Evolutionary conservation across 2,329 filamentous ascomycete genomes (phyloP).

Genomic region (Cladosporium sp.): DNA sequence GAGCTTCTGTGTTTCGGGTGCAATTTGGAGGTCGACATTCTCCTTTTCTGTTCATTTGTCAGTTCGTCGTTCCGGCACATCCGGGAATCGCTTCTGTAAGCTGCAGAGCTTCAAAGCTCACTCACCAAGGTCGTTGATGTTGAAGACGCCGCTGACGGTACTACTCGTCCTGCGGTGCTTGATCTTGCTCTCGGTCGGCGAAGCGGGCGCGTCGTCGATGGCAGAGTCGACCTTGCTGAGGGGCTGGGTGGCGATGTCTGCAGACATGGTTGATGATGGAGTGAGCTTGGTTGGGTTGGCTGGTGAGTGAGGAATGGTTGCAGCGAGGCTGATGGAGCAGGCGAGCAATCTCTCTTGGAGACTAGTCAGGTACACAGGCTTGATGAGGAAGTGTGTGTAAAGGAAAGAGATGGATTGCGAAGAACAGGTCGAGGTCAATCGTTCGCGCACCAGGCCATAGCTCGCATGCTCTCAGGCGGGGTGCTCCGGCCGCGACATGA

Average conservation of each 20-base stretch:
- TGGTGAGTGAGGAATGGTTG: constrained; percentile 1
- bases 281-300: constrained; percentile 8
- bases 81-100: neutral
- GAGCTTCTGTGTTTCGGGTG: constrained; percentile 78
- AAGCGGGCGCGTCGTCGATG: constrained; percentile 68
- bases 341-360: neutral
- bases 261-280: constrained; percentile 43
- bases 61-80: constrained; percentile 15
- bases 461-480: constrained; percentile 10
- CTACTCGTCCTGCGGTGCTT: constrained; percentile 69
- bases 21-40: constrained; percentile 66
- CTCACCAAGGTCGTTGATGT: constrained; percentile 82
- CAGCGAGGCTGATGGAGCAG: neutral
- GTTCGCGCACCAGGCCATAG: constrained; percentile 9
- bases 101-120: constrained; percentile 17
- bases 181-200: constrained; percentile 63
- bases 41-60: constrained; percentile 60
- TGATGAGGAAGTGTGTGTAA: neutral
- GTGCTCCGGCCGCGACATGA: neutral
- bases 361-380: constrained; percentile 9
- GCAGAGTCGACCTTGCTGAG: constrained; percentile 90
- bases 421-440: constrained; percentile 10
- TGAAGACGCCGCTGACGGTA: constrained; percentile 67
- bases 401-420: constrained; percentile 1
- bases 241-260: constrained; percentile 46